phyloP scores from a whole-genome alignment of 371 early-diverging fungal species.

The Lichtheimia hyalospora region DNA sequence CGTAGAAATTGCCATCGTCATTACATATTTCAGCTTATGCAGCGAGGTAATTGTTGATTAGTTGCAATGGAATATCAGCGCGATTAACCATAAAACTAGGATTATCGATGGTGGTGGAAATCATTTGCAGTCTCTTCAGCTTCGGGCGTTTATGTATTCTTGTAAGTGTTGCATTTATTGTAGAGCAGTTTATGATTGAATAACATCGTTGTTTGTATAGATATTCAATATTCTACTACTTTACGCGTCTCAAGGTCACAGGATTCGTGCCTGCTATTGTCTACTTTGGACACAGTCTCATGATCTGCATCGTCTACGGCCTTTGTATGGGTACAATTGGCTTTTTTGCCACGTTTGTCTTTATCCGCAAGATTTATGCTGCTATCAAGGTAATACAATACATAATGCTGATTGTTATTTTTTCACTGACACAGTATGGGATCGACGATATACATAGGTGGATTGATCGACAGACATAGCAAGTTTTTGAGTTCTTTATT shows the following conservation, averaged over 20 bases:
- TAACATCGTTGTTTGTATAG: conserved; percentile 9
- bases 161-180: conserved; percentile 29
- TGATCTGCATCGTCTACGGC: conserved; percentile 53
- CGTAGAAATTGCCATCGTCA: conserved; percentile 82
- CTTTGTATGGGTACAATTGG: conserved; percentile 80
- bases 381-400: conserved; percentile 62
- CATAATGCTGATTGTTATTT: background rate
- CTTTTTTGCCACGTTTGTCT: conserved; percentile 72
- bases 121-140: conserved; percentile 75
- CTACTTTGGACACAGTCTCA: conserved; percentile 54
- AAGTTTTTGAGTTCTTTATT: too few relatives aligned
- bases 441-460: background rate
- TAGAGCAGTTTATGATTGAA: conserved; percentile 24
- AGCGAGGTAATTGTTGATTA: conserved; percentile 56
- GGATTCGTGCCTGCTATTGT: conserved; percentile 56
- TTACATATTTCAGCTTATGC: conserved; percentile 90
- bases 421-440: background rate
- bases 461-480: too few relatives aligned
- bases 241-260: conserved; percentile 44
- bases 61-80: too few relatives aligned
- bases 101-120: conserved; percentile 86
- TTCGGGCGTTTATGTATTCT: conserved; percentile 73
- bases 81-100: too few relatives aligned
- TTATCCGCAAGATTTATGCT: conserved; percentile 73
- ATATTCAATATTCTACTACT: conserved; percentile 54